phyloP scores from a whole-genome alignment of 2,329 filamentous ascomycete genomes.

The Acrocalymma vagum region DNA sequence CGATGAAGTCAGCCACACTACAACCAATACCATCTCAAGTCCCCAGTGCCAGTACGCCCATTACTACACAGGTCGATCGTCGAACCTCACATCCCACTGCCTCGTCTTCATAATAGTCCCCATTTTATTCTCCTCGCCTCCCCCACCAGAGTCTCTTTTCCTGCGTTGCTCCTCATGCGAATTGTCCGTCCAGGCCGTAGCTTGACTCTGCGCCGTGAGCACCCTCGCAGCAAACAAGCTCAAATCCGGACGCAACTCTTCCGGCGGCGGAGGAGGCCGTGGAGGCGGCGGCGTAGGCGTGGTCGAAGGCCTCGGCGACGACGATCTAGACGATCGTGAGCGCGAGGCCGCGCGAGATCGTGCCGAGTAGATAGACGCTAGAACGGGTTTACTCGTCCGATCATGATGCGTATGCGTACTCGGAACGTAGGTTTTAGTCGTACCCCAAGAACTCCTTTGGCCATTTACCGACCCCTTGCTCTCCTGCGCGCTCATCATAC shows the following conservation, averaged over 20 bases:
- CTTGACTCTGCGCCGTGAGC: too few species aligned
- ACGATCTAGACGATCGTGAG: slow-evolving; percentile 3
- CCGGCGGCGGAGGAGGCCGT: slow-evolving; percentile 28
- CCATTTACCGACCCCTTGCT: too few species aligned
- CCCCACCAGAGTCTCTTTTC: slow-evolving; percentile 9
- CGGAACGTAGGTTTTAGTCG: slow-evolving; percentile 20
- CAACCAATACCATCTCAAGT: too few species aligned
- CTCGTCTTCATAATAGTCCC: slow-evolving; percentile 18
- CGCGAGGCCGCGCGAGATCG: slow-evolving; percentile 5
- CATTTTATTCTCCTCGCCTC: slow-evolving; percentile 15
- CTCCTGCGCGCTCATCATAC: too few species aligned
- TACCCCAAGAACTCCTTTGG: too few species aligned
- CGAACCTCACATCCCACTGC: slow-evolving; percentile 8
- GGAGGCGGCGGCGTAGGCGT: slow-evolving; percentile 17
- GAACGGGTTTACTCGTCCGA: too few species aligned
- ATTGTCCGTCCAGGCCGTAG: too few species aligned
- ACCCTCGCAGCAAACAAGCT: slow-evolving; percentile 25
- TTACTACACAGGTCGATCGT: neutral
- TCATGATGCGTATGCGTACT: too few species aligned
- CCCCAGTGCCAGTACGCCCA: neutral
- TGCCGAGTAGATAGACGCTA: slow-evolving; percentile 24
- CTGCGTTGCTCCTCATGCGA: too few species aligned
- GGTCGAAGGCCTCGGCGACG: slow-evolving; percentile 3
- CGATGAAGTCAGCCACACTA: too few species aligned
- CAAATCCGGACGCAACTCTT: slow-evolving; percentile 29